These are phyloP conservation scores for Naganishia sp. DNA, from an alignment of 1,284 basidiomycete species.

Conservation along the genomic window DNA sequence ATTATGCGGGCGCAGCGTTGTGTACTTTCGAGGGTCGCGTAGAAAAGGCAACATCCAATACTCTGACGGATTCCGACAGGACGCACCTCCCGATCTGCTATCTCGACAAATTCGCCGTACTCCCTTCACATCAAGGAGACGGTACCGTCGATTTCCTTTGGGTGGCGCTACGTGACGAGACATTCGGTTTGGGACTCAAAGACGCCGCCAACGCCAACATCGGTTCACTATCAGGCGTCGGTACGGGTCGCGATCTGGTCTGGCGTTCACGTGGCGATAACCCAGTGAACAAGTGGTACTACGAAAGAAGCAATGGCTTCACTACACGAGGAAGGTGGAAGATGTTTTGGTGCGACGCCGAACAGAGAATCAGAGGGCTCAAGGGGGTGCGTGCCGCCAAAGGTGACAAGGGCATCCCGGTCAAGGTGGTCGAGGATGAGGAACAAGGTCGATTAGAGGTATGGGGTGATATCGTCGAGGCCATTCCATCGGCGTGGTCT, in stretches of 20 bases:
- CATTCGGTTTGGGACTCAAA: constrained; percentile 89
- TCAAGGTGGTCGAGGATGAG: constrained; percentile 75
- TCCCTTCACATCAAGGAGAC: constrained; percentile 92
- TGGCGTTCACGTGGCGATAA: constrained; percentile 93
- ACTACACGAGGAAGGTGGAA: constrained; percentile 70
- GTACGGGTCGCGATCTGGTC: constrained; percentile 88
- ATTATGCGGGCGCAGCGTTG: constrained; percentile 93
- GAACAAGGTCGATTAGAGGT: constrained; percentile 72
- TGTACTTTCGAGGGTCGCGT: constrained; percentile 75
- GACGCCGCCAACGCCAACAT: constrained; percentile 91
- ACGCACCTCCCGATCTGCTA: constrained; percentile 61
- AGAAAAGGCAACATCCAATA: constrained; percentile 17
- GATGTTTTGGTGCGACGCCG: constrained; percentile 98
- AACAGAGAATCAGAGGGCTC: constrained; percentile 56
- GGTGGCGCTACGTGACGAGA: constrained; percentile 97
- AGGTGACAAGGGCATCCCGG: constrained; percentile 61
- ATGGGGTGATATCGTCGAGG: constrained; percentile 73
- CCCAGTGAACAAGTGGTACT: constrained; percentile 99
- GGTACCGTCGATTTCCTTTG: constrained; percentile 99
- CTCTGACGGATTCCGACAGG: constrained; percentile 11
- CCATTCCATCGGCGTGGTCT: constrained; percentile 78
- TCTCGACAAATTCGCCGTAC: constrained; percentile 97
- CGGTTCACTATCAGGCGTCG: constrained; percentile 84
- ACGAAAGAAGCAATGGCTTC: constrained; percentile 91
- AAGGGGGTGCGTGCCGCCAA: constrained; percentile 43